phyloP scores from a whole-genome alignment of 2,329 filamentous ascomycete genomes.

The Fusarium sp. region DNA sequence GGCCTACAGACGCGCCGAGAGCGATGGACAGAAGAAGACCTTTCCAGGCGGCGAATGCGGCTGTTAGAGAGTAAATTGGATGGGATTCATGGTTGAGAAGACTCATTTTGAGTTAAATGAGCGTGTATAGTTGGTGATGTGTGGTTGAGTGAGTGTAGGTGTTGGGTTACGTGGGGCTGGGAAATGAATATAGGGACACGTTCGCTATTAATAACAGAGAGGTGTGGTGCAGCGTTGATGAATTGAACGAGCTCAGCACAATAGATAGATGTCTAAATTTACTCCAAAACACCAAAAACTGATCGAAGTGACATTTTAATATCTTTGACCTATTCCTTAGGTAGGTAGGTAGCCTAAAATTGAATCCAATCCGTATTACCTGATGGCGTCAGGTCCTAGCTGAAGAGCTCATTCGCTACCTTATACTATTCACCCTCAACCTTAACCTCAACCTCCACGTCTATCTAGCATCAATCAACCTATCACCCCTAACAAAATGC shows the following conservation, averaged over 20 bases:
- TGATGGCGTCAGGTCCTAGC: too few species aligned
- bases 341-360: too few species aligned
- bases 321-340: too few species aligned
- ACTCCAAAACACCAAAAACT: not conserved
- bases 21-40: slow-evolving; percentile 73
- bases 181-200: slow-evolving; percentile 24
- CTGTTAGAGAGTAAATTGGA: slow-evolving; percentile 47
- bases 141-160: slow-evolving; percentile 23
- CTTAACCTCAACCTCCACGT: not conserved
- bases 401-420: not conserved
- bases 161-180: slow-evolving; percentile 24
- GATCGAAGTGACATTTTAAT: not conserved
- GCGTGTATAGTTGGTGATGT: slow-evolving; percentile 8
- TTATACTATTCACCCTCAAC: not conserved
- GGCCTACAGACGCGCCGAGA: slow-evolving; percentile 62
- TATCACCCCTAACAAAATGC: not conserved
- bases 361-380: too few species aligned
- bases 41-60: slow-evolving; percentile 76
- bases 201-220: slow-evolving; percentile 12
- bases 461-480: not conserved
- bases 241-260: not conserved
- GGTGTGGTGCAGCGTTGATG: not conserved
- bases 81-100: slow-evolving; percentile 28
- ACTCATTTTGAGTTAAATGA: slow-evolving; percentile 30
- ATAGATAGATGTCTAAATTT: not conserved